Evolutionary conservation across 2,329 filamentous ascomycete species (phyloP).

Genomic region (Sclerotinia minor): DNA sequence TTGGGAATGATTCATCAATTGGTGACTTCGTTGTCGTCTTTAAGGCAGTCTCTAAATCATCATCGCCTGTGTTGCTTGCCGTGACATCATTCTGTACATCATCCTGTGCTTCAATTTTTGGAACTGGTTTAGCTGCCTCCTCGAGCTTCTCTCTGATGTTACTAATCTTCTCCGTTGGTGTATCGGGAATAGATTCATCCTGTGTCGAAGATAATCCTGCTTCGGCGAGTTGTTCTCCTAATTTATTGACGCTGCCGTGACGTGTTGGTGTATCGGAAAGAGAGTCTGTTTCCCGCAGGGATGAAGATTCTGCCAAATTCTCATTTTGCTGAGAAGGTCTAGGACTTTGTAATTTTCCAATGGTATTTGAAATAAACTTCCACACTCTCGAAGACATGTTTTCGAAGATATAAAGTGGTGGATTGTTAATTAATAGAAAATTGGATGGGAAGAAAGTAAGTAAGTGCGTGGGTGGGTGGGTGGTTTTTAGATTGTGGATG

Average conservation of each 20-base stretch:
- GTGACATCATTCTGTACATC: slow-evolving; percentile 5
- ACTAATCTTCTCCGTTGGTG: not conserved
- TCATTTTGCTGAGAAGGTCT: not conserved
- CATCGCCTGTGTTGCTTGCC: not conserved
- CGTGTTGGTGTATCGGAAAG: slow-evolving; percentile 12
- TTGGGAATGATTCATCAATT: not conserved
- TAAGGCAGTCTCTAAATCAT: too few relatives aligned
- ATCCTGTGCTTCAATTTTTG: not conserved
- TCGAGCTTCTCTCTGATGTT: slow-evolving; percentile 2
- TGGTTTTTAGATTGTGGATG: not conserved
- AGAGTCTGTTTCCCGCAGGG: not conserved
- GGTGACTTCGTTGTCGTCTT: not conserved
- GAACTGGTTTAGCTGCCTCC: not conserved
- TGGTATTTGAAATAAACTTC: not conserved
- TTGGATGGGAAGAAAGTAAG: not conserved
- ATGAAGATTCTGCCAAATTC: not conserved
- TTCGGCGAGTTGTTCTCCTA: not conserved
- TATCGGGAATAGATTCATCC: not conserved
- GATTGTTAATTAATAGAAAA: not conserved
- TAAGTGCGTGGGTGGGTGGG: not conserved
- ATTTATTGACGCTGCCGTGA: slow-evolving; percentile 11
- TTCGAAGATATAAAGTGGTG: not conserved
- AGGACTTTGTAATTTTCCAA: slow-evolving; percentile 15
- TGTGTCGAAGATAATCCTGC: not conserved
- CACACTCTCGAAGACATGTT: slow-evolving; percentile 10